phyloP scores from a whole-genome alignment of 2,329 filamentous ascomycete genomes.

The Fusarium liriodendri region DNA sequence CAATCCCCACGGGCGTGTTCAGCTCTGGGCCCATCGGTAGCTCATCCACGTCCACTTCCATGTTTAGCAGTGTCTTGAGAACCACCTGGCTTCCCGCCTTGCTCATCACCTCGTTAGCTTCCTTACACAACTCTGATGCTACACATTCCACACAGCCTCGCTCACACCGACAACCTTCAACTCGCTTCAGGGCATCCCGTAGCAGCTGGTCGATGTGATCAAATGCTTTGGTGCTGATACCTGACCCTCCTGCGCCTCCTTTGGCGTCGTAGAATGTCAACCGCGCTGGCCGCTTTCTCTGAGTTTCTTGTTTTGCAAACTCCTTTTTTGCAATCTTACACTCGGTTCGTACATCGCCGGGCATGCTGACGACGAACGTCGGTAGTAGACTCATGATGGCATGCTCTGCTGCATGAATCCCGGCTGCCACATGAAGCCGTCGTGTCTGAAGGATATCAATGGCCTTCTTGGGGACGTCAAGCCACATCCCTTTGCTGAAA shows the following conservation, averaged over 20 bases:
- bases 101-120: slow-evolving; percentile 92
- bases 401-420: slow-evolving; percentile 95
- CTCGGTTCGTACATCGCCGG: slow-evolving; percentile 92
- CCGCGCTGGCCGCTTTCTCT: slow-evolving; percentile 84
- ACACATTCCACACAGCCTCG: slow-evolving; percentile 93
- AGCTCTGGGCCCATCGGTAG: slow-evolving; percentile 87
- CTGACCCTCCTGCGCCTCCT: slow-evolving; percentile 83
- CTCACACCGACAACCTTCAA: slow-evolving; percentile 80
- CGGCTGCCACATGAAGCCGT: slow-evolving; percentile 83
- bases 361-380: slow-evolving; percentile 89
- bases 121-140: slow-evolving; percentile 83
- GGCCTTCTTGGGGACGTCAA: slow-evolving; percentile 85
- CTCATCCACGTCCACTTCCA: slow-evolving; percentile 84
- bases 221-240: slow-evolving; percentile 92
- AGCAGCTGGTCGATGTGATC: slow-evolving; percentile 89
- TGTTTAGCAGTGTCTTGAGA: slow-evolving; percentile 78
- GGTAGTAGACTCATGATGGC: slow-evolving; percentile 88
- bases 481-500: slow-evolving; percentile 91
- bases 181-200: slow-evolving; percentile 77
- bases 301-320: slow-evolving; percentile 76
- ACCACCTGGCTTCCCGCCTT: slow-evolving; percentile 89
- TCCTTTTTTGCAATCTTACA: slow-evolving; percentile 93
- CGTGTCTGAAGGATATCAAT: slow-evolving; percentile 81
- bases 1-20: slow-evolving; percentile 75
- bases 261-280: slow-evolving; percentile 97